A percentile compares a stretch with the other conserved stretches of the same genome.
phyloP scores from a whole-genome alignment of 441 rosid genomes.

The Aquilaria agallochum region DNA sequence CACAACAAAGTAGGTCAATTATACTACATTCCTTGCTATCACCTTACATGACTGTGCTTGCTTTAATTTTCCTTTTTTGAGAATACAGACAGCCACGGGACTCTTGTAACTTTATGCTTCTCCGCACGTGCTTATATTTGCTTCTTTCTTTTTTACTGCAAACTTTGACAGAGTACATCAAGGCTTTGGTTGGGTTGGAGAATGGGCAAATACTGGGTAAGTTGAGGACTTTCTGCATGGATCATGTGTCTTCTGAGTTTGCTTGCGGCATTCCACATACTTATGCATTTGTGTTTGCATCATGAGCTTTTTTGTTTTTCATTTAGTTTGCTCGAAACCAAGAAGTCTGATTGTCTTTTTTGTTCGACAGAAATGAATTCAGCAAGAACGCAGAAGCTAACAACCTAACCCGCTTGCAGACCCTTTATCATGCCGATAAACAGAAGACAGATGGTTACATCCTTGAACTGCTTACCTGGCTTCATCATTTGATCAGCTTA shows the following conservation, averaged over 20 bases:
- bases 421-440: slow-evolving; percentile 81
- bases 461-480: slow-evolving; percentile 70
- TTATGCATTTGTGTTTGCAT: not conserved
- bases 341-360: not conserved
- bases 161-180: slow-evolving; percentile 70
- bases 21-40: not conserved
- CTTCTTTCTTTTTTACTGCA: slow-evolving; percentile 13
- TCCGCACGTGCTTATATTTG: slow-evolving; percentile 4
- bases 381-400: slow-evolving; percentile 39
- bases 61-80: not conserved
- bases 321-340: too few relatives aligned
- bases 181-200: slow-evolving; percentile 99
- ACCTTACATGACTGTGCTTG: not conserved
- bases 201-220: slow-evolving; percentile 96
- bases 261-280: not conserved
- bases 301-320: not conserved
- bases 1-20: slow-evolving; percentile 62
- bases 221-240: slow-evolving; percentile 12
- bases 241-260: not conserved
- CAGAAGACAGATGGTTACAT: slow-evolving; percentile 54
- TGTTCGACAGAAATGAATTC: slow-evolving; percentile 51
- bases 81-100: too few relatives aligned
- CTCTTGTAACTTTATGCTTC: not conserved
- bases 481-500: slow-evolving; percentile 56
- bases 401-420: slow-evolving; percentile 60